Evolutionary conservation across 345 rosid species (phyloP).

Genomic region (Lumnitzera racemosa): DNA sequence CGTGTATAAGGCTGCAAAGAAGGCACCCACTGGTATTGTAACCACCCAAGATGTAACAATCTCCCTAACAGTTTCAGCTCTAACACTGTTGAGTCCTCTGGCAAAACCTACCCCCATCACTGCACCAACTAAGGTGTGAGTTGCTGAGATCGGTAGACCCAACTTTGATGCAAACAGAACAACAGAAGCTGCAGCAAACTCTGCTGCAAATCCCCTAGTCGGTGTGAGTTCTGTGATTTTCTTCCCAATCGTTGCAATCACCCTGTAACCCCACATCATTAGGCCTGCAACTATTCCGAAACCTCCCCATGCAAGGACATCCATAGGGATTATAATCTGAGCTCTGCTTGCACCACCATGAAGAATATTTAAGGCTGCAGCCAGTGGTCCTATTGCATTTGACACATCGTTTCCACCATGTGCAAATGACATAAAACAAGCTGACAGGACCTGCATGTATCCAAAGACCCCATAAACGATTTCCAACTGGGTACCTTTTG

Average conservation of each 20-base stretch:
- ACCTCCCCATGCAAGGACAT: conserved; percentile 98
- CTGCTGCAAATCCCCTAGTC: conserved; percentile 93
- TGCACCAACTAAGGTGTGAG: conserved; percentile 90
- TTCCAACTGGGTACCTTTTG: conserved; percentile 78
- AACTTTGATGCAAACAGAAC: conserved; percentile 85
- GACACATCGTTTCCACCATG: conserved; percentile 97
- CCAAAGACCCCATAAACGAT: conserved; percentile 91
- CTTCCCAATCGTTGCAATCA: conserved; percentile 93
- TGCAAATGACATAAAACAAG: conserved; percentile 98
- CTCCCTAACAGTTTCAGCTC: conserved; percentile 86
- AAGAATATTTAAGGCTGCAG: conserved; percentile 78
- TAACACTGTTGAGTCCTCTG: conserved; percentile 80
- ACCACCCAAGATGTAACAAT: conserved; percentile 86
- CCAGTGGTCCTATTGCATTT: conserved; percentile 93
- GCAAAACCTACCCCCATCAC: conserved; percentile 99
- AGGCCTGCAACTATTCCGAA: conserved; percentile 92
- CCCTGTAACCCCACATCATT: conserved; percentile 84
- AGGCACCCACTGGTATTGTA: conserved; percentile 90
- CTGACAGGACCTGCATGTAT: conserved; percentile 91
- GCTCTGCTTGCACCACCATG: conserved; percentile 58
- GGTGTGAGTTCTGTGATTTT: conserved; percentile 96
- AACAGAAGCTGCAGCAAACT: conserved; percentile 93
- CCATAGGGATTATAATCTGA: conserved; percentile 65
- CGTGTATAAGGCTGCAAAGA: conserved; percentile 68
- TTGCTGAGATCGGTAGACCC: conserved; percentile 84